A percentile compares a stretch with the other conserved stretches of the same genome.
phyloP scores from a whole-genome alignment of 306 rosid genomes.

The Lupinus albus region DNA sequence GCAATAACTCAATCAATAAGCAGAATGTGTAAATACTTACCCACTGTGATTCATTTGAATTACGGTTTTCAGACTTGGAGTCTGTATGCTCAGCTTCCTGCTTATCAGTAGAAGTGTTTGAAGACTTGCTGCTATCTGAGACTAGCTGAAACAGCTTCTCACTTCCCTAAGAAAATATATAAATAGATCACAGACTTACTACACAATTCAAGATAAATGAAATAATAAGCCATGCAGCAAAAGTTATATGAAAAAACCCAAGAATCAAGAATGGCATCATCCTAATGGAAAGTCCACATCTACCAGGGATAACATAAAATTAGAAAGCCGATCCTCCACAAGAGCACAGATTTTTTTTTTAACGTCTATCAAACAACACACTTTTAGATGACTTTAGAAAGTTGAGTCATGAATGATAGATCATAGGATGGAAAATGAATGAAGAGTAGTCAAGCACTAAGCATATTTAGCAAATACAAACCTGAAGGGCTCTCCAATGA shows the following conservation, averaged over 20 bases:
- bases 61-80: slow-evolving; percentile 37
- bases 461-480: slow-evolving; percentile 36
- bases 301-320: slow-evolving; percentile 24
- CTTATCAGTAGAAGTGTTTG: slow-evolving; percentile 23
- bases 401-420: slow-evolving; percentile 7
- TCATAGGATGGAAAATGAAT: not conserved
- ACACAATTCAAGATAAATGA: slow-evolving; percentile 31
- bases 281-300: slow-evolving; percentile 34
- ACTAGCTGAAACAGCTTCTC: slow-evolving; percentile 79
- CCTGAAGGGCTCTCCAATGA: slow-evolving; percentile 95
- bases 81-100: slow-evolving; percentile 43
- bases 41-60: slow-evolving; percentile 40
- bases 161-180: slow-evolving; percentile 68
- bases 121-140: slow-evolving; percentile 50
- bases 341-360: slow-evolving; percentile 7
- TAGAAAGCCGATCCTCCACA: slow-evolving; percentile 5
- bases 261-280: slow-evolving; percentile 17
- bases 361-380: slow-evolving; percentile 10
- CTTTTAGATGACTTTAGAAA: slow-evolving; percentile 16
- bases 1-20: slow-evolving; percentile 35
- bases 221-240: slow-evolving; percentile 32
- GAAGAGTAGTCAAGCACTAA: not conserved
- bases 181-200: slow-evolving; percentile 8
- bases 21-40: slow-evolving; percentile 50
- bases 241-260: not conserved